A percentile compares a stretch with the other conserved stretches of the same genome.
phyloP scores from a whole-genome alignment of 148 eudicot genomes.

The Selenicereus undatus region DNA sequence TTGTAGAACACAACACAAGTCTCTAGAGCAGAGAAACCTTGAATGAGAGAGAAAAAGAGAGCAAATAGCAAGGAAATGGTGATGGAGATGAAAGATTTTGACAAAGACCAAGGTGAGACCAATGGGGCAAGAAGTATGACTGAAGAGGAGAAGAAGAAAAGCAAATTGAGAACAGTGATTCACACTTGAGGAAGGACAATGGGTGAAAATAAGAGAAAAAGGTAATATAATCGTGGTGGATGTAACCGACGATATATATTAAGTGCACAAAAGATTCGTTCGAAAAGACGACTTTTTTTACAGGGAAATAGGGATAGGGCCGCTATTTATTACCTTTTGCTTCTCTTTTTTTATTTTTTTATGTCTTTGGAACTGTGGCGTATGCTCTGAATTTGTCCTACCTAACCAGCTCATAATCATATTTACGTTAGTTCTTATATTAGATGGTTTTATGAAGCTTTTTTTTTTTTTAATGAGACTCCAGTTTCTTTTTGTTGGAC shows the following conservation, averaged over 20 bases:
- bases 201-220: background rate
- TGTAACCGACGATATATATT: background rate
- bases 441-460: background rate
- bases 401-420: background rate
- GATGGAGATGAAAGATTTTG: background rate
- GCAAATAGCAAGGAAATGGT: too few relatives aligned
- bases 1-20: background rate
- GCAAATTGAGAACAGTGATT: background rate
- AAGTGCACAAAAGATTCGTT: background rate
- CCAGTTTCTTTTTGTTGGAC: too few relatives aligned
- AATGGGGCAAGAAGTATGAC: background rate
- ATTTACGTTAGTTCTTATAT: too few relatives aligned
- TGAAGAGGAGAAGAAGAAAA: background rate
- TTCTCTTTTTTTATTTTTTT: background rate
- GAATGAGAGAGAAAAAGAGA: background rate
- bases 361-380: too few relatives aligned
- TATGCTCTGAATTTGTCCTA: background rate
- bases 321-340: background rate
- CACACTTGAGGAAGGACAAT: background rate
- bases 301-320: background rate
- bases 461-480: too few relatives aligned
- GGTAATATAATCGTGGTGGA: background rate
- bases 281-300: background rate
- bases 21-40: too few relatives aligned
- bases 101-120: too few relatives aligned